Base-by-base conservation (phyloP, 192 early-diverging fungal species). In the Coemansia sp. region DNA sequence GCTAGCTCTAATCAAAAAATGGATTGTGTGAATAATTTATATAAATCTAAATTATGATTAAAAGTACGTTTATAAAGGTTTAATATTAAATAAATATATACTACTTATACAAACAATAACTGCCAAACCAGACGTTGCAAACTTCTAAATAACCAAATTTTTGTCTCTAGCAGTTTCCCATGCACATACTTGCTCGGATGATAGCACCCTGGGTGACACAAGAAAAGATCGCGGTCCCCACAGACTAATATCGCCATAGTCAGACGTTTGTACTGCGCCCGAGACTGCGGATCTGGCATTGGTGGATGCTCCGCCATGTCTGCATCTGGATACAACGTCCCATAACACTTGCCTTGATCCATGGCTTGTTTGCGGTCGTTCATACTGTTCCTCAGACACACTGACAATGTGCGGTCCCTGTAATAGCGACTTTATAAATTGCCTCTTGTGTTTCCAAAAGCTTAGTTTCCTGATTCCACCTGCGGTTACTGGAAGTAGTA, bases 401-500 rank as follows among this genome's bases (percentile, higher is more conserved):
- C n/a, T n/a, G n/a, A n/a, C n/a, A n/a, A 19, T 14, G 33, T 57
- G 59, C 12, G 48, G 62, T n/a, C 69, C 63, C 5, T 62, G 63
- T 6, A 66, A 13, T 22, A 73, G n/a, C 39, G 70, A 73, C 14
- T n/a, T 59, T 18, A 66, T 14, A 22, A 55, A 73, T 15, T 47
- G 37, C 30, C 37, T 56, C 52, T 73, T 73, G 70, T 73, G 70
- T 50, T 65, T 59, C 70, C 70, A 73, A 9, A 66, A 73, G 13
- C 59, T 45, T 21, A 73, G 45, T n/a, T 64, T 34, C 23, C 70
- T 57, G 19, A 73, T 62, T 0, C 70, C 70, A 10, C 70, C 70
- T 0, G 64, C 70, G 2, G 59, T 34, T 5, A 73, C 70, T 0
- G 70, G 70, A 37, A 66, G 18, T n/a, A 73, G 37, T 9, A 62